Evolutionary conservation across 2,329 filamentous ascomycete genomes (phyloP), one percentile per base, ranked within the genome.

Genomic region (Talaromyces marneffei): DNA sequence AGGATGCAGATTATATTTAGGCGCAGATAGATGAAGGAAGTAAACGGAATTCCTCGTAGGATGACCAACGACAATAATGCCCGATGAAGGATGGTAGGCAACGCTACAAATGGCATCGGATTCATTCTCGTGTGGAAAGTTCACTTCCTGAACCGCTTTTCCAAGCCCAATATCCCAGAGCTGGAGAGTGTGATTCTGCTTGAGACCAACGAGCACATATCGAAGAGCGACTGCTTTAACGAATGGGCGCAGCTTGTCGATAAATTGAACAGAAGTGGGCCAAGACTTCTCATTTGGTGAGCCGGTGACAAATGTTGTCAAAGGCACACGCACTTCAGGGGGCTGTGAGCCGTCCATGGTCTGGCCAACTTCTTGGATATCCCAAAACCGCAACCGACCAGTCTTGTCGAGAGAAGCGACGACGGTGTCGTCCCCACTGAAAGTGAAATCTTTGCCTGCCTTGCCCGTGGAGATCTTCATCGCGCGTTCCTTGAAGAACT

Each of bases 51-150:
- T 99, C 65, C 94, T 87, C 1, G 93, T 97, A 10, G 95, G 94
- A 71, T 99, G 94, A 37, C 93, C 95, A 63, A 99, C 89, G 64
- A 95, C 86, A 71, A 99, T 90, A 79, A 97, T 96, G 62, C 93
- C 92, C 31, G 92, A 94, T 65, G 87, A 84, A 5, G 94, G 89
- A 74, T 99, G 92, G 74, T 97, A 99, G 72, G 89, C 88, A 72
- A 99, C 89, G 73, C 92, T 97, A 82, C 94, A 99, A 64, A 97
- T 93, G n/a, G 92, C 92, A 75, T 97, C 93, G 2, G 91, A 95
- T 74, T 97, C 93, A 72, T 94, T 96, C 78, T 90, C 90, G 72
- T 99, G 93, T 0, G 94, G 94, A 61, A 99, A 86, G 74, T 96
- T 94, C 74, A 99, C 88, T 78, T 99, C 94, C 74, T 99, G 93